Conservation (phyloP, 2,329 filamentous ascomycete genomes). For the Cordyceps javanica region DNA sequence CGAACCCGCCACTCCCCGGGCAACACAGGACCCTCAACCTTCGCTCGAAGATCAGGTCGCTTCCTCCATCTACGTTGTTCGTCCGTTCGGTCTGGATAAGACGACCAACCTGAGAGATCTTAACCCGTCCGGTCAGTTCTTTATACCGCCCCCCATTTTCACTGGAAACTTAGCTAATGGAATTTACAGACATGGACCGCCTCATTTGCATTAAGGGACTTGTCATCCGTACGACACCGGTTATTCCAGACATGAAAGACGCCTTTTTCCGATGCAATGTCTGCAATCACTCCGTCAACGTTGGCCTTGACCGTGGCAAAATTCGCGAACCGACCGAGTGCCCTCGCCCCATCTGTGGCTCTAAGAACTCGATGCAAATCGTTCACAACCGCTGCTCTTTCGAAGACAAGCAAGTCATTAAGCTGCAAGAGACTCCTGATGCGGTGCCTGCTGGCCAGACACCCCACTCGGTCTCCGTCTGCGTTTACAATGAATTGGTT, state of each 20-base stretch:
- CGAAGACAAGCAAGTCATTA: constrained; percentile 97
- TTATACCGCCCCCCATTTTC: background rate
- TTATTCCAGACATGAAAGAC: constrained; percentile 98
- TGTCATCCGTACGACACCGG: constrained; percentile 89
- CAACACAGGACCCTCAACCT: constrained; percentile 41
- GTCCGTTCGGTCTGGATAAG: constrained; percentile 82
- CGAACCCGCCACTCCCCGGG: constrained; percentile 29
- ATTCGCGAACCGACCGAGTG: constrained; percentile 92
- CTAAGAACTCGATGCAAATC: constrained; percentile 96
- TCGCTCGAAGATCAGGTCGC: constrained; percentile 77
- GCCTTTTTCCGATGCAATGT: constrained; percentile 95
- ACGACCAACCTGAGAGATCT: constrained; percentile 89
- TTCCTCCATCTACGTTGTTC: constrained; percentile 72
- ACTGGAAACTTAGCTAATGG: constrained; percentile 10
- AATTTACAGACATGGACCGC: constrained; percentile 81
- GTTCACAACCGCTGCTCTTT: constrained; percentile 94
- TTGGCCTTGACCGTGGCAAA: constrained; percentile 90
- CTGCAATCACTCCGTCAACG: constrained; percentile 84
- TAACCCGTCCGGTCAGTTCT: constrained; percentile 66
- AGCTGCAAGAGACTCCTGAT: constrained; percentile 95
- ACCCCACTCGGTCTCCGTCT: constrained; percentile 92
- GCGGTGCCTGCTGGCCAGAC: constrained; percentile 93
- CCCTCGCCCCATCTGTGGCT: constrained; percentile 71
- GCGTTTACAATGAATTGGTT: constrained; percentile 93
- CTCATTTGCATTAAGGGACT: constrained; percentile 91